Conservation (phyloP, 2,329 filamentous ascomycete species). For the Cladosporium oxysporum region DNA sequence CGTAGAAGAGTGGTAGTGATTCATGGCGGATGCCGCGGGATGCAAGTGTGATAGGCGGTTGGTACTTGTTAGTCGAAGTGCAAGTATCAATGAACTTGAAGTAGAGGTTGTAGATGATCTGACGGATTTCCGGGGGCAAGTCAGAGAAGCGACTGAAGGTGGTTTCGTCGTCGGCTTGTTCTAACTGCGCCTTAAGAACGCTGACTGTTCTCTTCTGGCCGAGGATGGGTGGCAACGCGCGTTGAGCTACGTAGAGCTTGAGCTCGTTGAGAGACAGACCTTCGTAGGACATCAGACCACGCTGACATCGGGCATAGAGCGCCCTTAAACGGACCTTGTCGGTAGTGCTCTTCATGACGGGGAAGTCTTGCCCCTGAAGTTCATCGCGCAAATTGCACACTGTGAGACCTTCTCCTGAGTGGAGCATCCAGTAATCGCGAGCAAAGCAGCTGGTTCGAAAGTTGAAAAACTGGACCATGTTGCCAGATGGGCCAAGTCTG, state of each 20-base stretch:
- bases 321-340: background rate
- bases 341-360: background rate
- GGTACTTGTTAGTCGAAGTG: background rate
- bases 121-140: background rate
- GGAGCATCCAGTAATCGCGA: too few species aligned
- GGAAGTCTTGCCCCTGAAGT: background rate
- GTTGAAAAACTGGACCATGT: too few species aligned
- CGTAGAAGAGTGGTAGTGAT: slow-evolving; percentile 1
- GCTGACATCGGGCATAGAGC: background rate
- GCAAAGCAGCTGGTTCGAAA: too few species aligned
- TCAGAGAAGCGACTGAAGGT: background rate
- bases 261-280: background rate
- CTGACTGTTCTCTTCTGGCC: too few species aligned
- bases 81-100: background rate
- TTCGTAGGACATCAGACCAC: slow-evolving; percentile 6
- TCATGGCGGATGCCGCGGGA: background rate
- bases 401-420: too few species aligned
- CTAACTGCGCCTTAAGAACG: background rate
- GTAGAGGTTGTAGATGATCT: background rate
- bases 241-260: too few species aligned
- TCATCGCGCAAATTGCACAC: background rate
- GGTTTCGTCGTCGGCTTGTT: background rate
- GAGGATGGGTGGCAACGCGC: too few species aligned
- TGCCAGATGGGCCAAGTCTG: too few species aligned
- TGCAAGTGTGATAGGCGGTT: background rate